Base-by-base conservation (phyloP, 2,329 filamentous ascomycete species). In the Colletotrichum spaethianum region DNA sequence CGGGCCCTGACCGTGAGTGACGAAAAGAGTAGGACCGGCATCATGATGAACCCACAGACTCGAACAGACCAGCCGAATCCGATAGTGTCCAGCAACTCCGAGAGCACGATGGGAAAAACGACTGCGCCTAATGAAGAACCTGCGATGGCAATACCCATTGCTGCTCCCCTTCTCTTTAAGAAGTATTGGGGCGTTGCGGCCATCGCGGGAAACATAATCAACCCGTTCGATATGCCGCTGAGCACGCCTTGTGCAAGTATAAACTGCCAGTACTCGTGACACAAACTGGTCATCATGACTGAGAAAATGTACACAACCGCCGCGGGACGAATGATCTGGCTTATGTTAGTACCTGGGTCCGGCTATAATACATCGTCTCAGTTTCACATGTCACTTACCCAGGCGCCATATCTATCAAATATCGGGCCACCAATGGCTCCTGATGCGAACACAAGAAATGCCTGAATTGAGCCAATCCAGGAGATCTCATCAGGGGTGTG, bases 81-180 rank as follows among this genome's bases (percentile, higher is more conserved):
- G 7, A 78, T 36, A 14, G 53, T 65, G 52, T 82, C 81, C 28
- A 86, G 78, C 48, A 87, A 75, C 61, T 82, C 80, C 66, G 79
- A 81, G 73, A 81, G 14, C 4, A 77, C 70, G 12, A 80, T 76
- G 20, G 86, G 85, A 63, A 86, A 84, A 20, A 87, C 78, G 50
- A 88, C 79, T 28, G 85, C 86, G 1, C 86, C 86, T 6, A 85
- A 52, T 0, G 82, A 83, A 0, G 81, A 83, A 1, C 83, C 84
- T 0, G 80, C 75, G 3, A 83, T 75, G 0, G 78, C 77, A 8
- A 84, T 61, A 23, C 83, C 84, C 73, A 83, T 78, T 0, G 84
- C 84, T 0, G 80, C 75, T 2, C 77, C 82, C 9, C 81, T 79
- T n/a, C 80, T 81, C 63, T 78, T 78, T 48, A 78, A 75, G 72